These are phyloP conservation scores for Phytopythium ostracodes DNA, from an alignment of 352 stramenopile genomes.

Conservation along the genomic window DNA sequence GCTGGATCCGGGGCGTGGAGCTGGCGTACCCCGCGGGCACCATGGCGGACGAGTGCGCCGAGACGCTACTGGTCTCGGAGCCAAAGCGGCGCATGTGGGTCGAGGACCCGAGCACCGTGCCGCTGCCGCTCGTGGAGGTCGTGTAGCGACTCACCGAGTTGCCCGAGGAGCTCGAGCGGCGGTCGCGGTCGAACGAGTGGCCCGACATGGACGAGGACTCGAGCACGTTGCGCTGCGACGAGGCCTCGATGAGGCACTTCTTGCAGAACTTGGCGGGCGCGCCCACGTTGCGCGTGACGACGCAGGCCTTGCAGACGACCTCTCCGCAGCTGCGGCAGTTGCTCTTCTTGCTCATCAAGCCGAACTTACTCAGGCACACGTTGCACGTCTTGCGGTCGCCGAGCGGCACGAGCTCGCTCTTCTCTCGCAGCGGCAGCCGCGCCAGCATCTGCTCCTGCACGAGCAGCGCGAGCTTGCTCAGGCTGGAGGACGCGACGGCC, in stretches of 20 bases:
- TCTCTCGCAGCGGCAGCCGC: conserved; percentile 40
- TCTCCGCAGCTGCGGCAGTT: conserved; percentile 75
- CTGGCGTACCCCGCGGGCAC: not conserved
- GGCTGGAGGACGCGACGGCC: conserved; percentile 23
- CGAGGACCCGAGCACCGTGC: not conserved
- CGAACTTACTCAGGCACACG: conserved; percentile 59
- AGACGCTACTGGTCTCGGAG: conserved; percentile 1
- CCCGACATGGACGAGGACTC: conserved; percentile 24
- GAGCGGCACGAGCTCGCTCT: conserved; percentile 37
- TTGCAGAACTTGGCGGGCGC: conserved; percentile 71
- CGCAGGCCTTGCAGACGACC: conserved; percentile 73
- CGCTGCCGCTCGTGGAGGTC: not conserved
- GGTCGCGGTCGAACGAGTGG: conserved; percentile 3
- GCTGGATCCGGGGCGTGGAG: not conserved
- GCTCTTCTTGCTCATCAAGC: conserved; percentile 68
- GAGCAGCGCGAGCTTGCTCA: conserved; percentile 47
- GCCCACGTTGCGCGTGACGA: conserved; percentile 44
- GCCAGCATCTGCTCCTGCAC: conserved; percentile 46
- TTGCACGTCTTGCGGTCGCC: conserved; percentile 55
- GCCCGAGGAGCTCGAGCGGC: conserved; percentile 18
- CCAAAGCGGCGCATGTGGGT: not conserved
- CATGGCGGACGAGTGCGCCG: not conserved
- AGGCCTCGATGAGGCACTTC: conserved; percentile 62
- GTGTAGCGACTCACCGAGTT: conserved; percentile 19
- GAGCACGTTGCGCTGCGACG: conserved; percentile 27